phyloP scores from a whole-genome alignment of 1,284 basidiomycete genomes.

The Leccinum pachyderme region DNA sequence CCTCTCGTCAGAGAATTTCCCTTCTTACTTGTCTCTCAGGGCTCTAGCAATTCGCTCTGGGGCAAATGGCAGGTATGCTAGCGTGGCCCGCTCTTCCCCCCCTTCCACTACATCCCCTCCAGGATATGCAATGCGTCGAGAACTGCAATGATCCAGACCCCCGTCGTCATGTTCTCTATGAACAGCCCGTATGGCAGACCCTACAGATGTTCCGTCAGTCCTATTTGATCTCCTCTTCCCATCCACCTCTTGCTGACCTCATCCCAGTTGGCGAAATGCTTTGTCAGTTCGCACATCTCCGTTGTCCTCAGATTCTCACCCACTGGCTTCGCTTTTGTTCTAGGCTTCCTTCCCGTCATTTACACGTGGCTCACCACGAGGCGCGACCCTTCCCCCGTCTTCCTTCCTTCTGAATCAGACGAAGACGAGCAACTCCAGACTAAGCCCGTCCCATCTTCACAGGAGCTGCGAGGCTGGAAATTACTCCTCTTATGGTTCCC shows the following conservation, averaged over 20 bases:
- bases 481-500: conserved; percentile 82
- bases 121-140: conserved; percentile 97
- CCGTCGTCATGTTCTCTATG: conserved; percentile 66
- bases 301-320: conserved; percentile 28
- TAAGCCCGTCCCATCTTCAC: conserved; percentile 38
- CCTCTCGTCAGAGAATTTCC: background rate
- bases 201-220: conserved; percentile 88
- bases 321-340: conserved; percentile 17
- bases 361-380: conserved; percentile 60
- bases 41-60: conserved; percentile 78
- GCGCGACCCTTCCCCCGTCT: conserved; percentile 48
- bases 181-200: conserved; percentile 93
- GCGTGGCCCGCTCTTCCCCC: background rate
- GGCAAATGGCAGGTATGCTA: conserved; percentile 70
- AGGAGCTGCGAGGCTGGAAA: conserved; percentile 63
- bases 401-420: conserved; percentile 53
- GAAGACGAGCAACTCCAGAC: conserved; percentile 38
- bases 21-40: conserved; percentile 40
- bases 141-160: conserved; percentile 69
- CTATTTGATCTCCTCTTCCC: conserved; percentile 11
- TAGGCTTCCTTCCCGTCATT: conserved; percentile 82
- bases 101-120: conserved; percentile 1
- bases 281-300: conserved; percentile 53
- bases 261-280: conserved; percentile 85
- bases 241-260: conserved; percentile 32